Evolutionary conservation across 768 basidiomycete genomes (phyloP), one percentile per base, ranked within the genome.

Genomic region (Sporobolomyces pararoseus): DNA sequence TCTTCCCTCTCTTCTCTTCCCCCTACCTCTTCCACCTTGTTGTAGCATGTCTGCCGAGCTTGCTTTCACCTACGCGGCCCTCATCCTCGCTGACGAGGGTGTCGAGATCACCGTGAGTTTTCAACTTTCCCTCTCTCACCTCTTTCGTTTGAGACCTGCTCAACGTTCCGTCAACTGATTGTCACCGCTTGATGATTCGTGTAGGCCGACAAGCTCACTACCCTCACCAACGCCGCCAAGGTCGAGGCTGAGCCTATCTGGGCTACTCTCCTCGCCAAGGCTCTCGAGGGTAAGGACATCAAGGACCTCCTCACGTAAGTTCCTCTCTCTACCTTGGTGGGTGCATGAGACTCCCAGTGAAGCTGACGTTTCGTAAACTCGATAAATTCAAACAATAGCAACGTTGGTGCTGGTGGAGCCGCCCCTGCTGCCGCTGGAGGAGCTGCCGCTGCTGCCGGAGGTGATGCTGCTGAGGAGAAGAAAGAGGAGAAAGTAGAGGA

Each of bases 81-180:
- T 99, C 78, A 97, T 97, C 83, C 91, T 98, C 79, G 94, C 93
- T 76, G 96, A 98, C 83, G 94, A 96, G 75, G 88, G 88, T 77
- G 83, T 95, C 78, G 95, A 97, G 85, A 97, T 99, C 79, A 96
- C 95, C 74, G 94, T 96, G 77, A 77, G 91, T 86, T 19, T 37
- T 32, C n/a, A 27, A 19, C n/a, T 37, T 19, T 27, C 44, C 27
- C 50, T 42, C n/a, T n/a, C 61, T 61, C 47, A n/a, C 54, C 34
- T 21, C n/a, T n/a, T n/a, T n/a, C n/a, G n/a, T n/a, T n/a, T n/a
- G n/a, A n/a, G n/a, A n/a, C n/a, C n/a, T n/a, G n/a, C n/a, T n/a
- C n/a, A n/a, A 7, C 62, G 25, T 60, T 31, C 29, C 57, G 25
- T 6, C 44, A 6, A 37, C 16, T 14, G 19, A 7, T 34, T 29